Conservation (phyloP, 2,329 filamentous ascomycete species). For the Gyromitra esculenta region DNA sequence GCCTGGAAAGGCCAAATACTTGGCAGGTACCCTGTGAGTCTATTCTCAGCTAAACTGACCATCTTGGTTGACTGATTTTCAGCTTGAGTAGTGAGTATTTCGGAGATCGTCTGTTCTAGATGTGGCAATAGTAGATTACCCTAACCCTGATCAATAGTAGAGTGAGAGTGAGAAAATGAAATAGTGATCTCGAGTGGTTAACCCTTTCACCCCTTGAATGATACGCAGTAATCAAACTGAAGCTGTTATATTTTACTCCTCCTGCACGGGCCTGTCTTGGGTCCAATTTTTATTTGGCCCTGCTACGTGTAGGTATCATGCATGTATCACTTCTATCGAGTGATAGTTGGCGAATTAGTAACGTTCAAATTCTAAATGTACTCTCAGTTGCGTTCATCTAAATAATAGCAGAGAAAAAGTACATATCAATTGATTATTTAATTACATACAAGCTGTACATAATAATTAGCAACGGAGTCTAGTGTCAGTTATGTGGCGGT, state of each 20-base stretch:
- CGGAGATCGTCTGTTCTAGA: constrained; percentile 1
- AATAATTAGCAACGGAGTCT: constrained; percentile 3
- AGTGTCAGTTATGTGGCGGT: not conserved
- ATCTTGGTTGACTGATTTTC: constrained; percentile 12
- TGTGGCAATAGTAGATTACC: not conserved
- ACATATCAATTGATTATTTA: not conserved
- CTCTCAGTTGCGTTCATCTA: not conserved
- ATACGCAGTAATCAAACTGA: not conserved
- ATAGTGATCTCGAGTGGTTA: not conserved
- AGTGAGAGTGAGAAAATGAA: not conserved
- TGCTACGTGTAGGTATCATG: not conserved
- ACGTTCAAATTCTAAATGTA: not conserved
- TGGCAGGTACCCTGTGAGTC: constrained; percentile 1
- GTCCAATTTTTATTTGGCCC: not conserved
- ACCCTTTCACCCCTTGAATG: not conserved
- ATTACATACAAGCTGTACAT: not conserved
- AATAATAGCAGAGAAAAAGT: not conserved
- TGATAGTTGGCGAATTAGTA: constrained; percentile 1
- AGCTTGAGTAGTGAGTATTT: constrained; percentile 1
- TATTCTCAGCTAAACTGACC: not conserved
- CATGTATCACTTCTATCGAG: not conserved
- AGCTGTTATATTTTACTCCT: not conserved
- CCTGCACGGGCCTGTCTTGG: not conserved
- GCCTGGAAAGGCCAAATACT: not conserved
- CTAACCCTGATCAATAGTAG: constrained; percentile 13